These are phyloP conservation scores for Prunus padus DNA, from an alignment of 306 rosid genomes.

Conservation along the genomic window DNA sequence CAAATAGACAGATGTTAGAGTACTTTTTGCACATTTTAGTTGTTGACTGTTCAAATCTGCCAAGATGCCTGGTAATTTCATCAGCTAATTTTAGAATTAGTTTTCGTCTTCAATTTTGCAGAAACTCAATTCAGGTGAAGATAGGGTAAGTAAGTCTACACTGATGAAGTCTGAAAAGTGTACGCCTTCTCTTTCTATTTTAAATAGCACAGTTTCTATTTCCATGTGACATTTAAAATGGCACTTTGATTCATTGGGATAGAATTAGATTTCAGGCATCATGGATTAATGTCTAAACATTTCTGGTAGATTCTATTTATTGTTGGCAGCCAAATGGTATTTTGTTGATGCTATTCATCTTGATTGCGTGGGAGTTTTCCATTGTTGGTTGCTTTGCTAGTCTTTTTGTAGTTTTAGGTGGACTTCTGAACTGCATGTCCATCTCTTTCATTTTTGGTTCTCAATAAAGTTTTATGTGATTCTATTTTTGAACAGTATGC, in stretches of 20 bases:
- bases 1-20: conserved; percentile 70
- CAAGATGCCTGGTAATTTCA: not conserved
- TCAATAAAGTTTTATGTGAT: not conserved
- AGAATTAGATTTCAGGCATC: not conserved
- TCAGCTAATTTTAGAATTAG: not conserved
- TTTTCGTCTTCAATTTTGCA: conserved; percentile 36
- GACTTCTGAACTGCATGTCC: not conserved
- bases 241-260: not conserved
- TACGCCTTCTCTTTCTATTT: conserved; percentile 4
- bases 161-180: conserved; percentile 24
- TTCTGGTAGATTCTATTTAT: not conserved
- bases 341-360: not conserved
- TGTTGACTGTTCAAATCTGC: not conserved
- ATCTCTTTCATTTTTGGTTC: not conserved
- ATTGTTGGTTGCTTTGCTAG: not conserved
- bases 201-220: too few species aligned
- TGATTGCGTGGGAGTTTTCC: not conserved
- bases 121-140: conserved; percentile 72
- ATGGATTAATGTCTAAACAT: not conserved
- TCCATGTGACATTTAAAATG: not conserved
- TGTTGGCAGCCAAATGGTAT: not conserved
- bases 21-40: conserved; percentile 26
- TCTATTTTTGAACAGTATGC: conserved; percentile 46
- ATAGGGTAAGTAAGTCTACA: conserved; percentile 57
- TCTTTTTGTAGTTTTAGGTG: not conserved